Evolutionary conservation across 805 yeast species (phyloP), one percentile per base, ranked within the genome.

Genomic region (Myxozyma vanderwaltii): DNA sequence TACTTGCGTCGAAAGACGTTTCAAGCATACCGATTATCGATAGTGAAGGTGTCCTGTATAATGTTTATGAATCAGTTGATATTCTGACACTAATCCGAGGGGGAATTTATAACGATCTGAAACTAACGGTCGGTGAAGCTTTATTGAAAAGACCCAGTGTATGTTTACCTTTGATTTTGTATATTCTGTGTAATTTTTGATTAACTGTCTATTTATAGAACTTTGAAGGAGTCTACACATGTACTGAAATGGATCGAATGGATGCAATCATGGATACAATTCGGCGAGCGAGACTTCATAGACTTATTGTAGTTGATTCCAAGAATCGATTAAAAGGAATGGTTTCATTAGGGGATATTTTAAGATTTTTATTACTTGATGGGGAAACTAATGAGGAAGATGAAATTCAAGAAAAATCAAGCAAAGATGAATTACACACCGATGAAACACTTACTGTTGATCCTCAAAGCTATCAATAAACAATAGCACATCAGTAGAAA

Each of bases 181-280:
- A 4, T 35, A 29, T 29, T 10, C 33, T 7, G 33, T 10, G 10
- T 6, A 7, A 29, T 29, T 6, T 10, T 29, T 10, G 23, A 8
- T 35, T 27, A 10, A 38, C 38, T 24, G 36, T 24, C 48, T 2
- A 24, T 1, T 33, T 6, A 31, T n/a, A 48, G 52, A 97, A 94
- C 71, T 94, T 92, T 69, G 98, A 94, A 74, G 99, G 99, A 59
- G 98, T 94, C 13, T 89, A 91, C 74, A 94, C 98, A 0, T 94
- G 99, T 75, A 89, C 97, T 0, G 79, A 85, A 65, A 81, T 85
- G 66, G 99, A 94, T 72, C 81, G 91, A 63, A 77, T 94, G 58
- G 86, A 92, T 62, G 89, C 96, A 15, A 87, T 94, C 58, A 81
- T 94, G 85, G 97, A 91, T 71, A 91, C 96, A 36, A 90, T 94